Evolutionary conservation across 352 stramenopile genomes (phyloP), one percentile per base, ranked within the genome.

Genomic region (Phytopythium boreale): DNA sequence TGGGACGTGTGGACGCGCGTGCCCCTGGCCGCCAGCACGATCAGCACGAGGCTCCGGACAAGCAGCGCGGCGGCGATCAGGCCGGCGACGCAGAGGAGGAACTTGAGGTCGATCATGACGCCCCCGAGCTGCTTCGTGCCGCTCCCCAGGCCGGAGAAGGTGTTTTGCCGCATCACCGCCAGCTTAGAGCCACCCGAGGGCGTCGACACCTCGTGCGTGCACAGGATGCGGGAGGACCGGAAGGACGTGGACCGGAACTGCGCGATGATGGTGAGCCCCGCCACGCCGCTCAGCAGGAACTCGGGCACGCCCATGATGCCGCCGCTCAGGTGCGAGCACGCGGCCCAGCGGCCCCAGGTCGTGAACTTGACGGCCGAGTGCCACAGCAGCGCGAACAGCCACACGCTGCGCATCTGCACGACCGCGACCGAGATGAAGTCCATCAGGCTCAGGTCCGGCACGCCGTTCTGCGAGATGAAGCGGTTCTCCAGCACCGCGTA

Each of bases 331-430:
- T 69, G 49, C 6, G 68, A 60, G 26, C 47, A 67, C 6, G 43
- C 39, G 0, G 39, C 41, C 41, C 69, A 43, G 59, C 68, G 66
- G 11, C 64, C 61, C 52, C 64, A 61, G 4, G 68, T 68, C 60
- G 63, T 43, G 27, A 61, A 59, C 47, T 59, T 55, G n/a, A 76
- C 49, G n/a, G 75, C 22, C 1, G 63, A 14, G 22, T 84, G 70
- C 63, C 75, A 74, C 4, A 68, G 10, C 19, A 85, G 29, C 1
- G 71, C 64, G 4, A 81, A 65, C 8, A 82, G 44, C 79, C 71
- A 86, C n/a, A 81, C 70, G 14, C 63, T 78, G 1, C 74, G 72
- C 74, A 87, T 86, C 26, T 82, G 79, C 0, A 80, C 69, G 0
- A 74, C 69, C 0, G 74, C 71, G 17, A 77, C 66, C 1, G 63